phyloP scores from a whole-genome alignment of 164 flowering plant species.

The Tetracentron sinense region DNA sequence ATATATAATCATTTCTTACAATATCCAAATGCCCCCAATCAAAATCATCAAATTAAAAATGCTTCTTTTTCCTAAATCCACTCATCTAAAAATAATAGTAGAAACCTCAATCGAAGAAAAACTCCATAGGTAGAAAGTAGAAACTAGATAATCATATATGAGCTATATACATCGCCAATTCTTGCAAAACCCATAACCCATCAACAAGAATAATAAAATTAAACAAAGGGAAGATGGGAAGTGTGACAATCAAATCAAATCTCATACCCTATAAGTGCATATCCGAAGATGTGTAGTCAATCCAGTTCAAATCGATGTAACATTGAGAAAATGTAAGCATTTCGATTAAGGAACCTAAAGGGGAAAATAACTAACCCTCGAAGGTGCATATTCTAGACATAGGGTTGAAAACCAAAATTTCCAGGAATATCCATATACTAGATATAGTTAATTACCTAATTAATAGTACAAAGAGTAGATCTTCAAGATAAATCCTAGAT shows the following conservation, averaged over 20 bases:
- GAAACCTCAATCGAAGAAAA: background rate
- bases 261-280: background rate
- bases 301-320: background rate
- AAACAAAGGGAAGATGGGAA: too few species aligned
- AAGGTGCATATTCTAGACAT: constrained; percentile 17
- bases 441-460: too few species aligned
- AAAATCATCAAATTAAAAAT: too few species aligned
- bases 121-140: too few species aligned
- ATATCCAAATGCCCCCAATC: background rate
- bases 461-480: too few species aligned
- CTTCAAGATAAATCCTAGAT: too few species aligned
- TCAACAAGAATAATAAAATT: background rate
- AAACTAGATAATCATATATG: background rate
- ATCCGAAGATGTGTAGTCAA: background rate
- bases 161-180: background rate
- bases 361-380: constrained; percentile 32
- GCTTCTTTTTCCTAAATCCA: background rate
- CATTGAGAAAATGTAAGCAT: background rate
- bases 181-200: background rate
- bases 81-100: background rate
- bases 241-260: too few species aligned
- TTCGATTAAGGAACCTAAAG: background rate
- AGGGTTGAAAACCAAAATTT: constrained; percentile 34
- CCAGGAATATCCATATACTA: constrained; percentile 28
- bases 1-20: background rate